Percentiles rank a stretch among this genome's conserved stretches.
Evolutionary conservation across 2,329 filamentous ascomycete genomes (phyloP).

Genomic region (Talaromyces atroroseus): DNA sequence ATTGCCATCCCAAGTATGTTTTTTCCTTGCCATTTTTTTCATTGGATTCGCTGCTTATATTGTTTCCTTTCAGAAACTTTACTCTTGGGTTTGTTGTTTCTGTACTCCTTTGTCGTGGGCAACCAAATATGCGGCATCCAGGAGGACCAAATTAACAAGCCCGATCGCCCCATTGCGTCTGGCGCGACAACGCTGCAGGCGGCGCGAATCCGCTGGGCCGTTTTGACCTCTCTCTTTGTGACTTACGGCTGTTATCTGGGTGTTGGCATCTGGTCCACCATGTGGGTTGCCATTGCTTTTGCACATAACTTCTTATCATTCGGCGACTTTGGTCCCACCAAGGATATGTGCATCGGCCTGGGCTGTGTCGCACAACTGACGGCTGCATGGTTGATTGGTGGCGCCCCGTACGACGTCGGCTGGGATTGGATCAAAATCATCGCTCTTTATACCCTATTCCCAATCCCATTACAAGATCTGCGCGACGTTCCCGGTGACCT

Average conservation of each 20-base stretch:
- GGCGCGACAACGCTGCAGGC: conserved; percentile 8
- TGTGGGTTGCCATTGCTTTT: conserved; percentile 11
- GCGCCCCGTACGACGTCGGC: conserved; percentile 9
- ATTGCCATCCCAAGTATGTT: conserved; percentile 7
- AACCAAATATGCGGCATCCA: conserved; percentile 12
- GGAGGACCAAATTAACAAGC: conserved; percentile 12
- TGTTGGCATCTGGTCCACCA: conserved; percentile 10
- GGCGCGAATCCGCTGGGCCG: conserved; percentile 8
- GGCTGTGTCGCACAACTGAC: conserved; percentile 11
- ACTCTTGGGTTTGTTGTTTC: conserved; percentile 6
- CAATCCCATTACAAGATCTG: conserved; percentile 11
- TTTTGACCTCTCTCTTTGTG: conserved; percentile 9
- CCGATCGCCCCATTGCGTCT: conserved; percentile 11
- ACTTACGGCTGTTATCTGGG: conserved; percentile 6
- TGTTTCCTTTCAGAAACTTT: neutral
- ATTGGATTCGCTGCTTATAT: no score
- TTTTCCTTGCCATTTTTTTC: neutral
- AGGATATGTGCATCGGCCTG: conserved; percentile 12
- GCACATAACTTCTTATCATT: conserved; percentile 11
- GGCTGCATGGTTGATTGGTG: conserved; percentile 11
- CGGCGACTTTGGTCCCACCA: conserved; percentile 13
- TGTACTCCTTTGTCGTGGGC: conserved; percentile 11
- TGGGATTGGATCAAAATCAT: conserved; percentile 14
- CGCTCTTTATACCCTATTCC: conserved; percentile 9
- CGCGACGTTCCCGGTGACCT: conserved; percentile 12